Base-by-base conservation (phyloP, 2,329 filamentous ascomycete species). In the Zymoseptoria brevis region DNA sequence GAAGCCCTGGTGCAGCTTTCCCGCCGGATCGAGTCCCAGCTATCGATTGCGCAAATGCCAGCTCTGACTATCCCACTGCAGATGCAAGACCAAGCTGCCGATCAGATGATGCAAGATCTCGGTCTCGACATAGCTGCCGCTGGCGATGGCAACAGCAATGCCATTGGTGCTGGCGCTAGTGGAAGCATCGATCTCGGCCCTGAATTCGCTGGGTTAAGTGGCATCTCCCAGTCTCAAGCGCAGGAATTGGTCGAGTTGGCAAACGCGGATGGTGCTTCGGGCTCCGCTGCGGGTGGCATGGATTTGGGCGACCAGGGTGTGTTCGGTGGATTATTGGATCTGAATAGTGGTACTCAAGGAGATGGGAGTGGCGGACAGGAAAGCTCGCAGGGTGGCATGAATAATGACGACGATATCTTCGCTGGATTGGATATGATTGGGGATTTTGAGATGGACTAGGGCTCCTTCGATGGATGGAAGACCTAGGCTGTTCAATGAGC, bases 21-120 rank as follows among this genome's bases (percentile, higher is more conserved):
- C 19, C 63, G 70, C 16, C 62, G 66, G n/a, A 70, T 73, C 2
- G 69, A 72, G 52, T 63, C 67, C 1, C 71, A 74, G 52, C 63
- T 69, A 29, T 85, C 89, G 9, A 85, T 89, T n/a, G 79, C 81
- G n/a, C 85, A 87, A 68, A 80, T 88, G 29, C 61, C 68, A 9
- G 58, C 62, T 9, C 66, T 72, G 52, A 50, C 66, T 11, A 63
- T 67, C 19, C 63, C 70, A 4, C 65, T 67, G 50, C 63, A 62
- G 26, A 67, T 56, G 56, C 68, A 61, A 56, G 58, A 63, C 57
- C 56, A 65, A 35, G 55, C 59, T 9, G 60, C 63, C 16, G 69
- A 71, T 35, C 71, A 72, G 50, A 67, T 73, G 49, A 71, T 74
- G 64, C 68, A 72, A 55, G 71, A 70, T 8, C 66, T 75, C 11